Conservation (phyloP, 441 rosid species). For the Erodium trifolium region DNA sequence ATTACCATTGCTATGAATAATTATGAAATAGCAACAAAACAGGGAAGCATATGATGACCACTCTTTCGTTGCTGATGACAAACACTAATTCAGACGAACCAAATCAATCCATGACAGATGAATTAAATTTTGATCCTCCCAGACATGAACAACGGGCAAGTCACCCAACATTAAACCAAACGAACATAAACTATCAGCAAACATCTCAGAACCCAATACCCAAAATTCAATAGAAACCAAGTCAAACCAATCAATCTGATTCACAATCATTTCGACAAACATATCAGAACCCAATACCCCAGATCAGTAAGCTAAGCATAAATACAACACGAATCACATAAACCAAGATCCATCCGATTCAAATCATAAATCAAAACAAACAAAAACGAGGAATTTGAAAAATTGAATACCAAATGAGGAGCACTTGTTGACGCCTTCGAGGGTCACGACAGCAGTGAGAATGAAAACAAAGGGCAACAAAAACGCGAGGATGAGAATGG, state of each 20-base stretch:
- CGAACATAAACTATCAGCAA: neutral
- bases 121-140: neutral
- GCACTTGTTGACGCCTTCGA: slow-evolving; percentile 99
- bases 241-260: slow-evolving; percentile 10
- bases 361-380: too few relatives aligned
- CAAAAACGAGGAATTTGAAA: too few relatives aligned
- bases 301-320: slow-evolving; percentile 7
- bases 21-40: too few relatives aligned
- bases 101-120: slow-evolving; percentile 9
- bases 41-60: too few relatives aligned
- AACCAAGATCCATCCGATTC: too few relatives aligned
- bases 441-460: slow-evolving; percentile 94
- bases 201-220: slow-evolving; percentile 11
- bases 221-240: neutral
- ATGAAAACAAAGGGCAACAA: slow-evolving; percentile 97
- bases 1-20: too few relatives aligned
- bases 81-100: slow-evolving; percentile 12
- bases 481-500: slow-evolving; percentile 92
- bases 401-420: slow-evolving; percentile 75
- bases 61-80: neutral
- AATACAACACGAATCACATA: neutral
- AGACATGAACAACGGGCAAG: neutral
- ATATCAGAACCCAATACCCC: too few relatives aligned
- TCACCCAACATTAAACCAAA: neutral
- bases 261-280: neutral